A percentile compares a stretch with the other conserved stretches of the same genome.
phyloP scores from a whole-genome alignment of 108 stramenopile genomes.

The Cyclotella baltica region DNA sequence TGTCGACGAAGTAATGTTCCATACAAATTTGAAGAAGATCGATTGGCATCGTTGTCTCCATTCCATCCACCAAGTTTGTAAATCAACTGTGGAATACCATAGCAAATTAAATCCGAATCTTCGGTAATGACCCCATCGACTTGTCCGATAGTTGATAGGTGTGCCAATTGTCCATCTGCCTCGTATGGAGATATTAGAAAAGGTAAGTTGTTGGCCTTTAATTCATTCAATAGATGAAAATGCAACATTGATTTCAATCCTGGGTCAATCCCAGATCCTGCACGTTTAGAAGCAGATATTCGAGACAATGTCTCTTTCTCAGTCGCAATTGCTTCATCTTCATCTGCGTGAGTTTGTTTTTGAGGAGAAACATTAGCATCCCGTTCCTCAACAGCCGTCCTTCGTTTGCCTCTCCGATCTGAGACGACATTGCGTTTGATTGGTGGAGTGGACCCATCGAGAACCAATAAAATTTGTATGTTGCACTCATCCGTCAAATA shows the following conservation, averaged over 20 bases:
- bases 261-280: conserved; percentile 65
- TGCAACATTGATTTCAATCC: conserved; percentile 40
- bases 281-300: conserved; percentile 64
- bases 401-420: conserved; percentile 25
- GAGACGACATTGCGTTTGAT: conserved; percentile 54
- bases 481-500: conserved; percentile 50
- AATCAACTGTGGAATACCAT: conserved; percentile 77
- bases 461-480: conserved; percentile 70
- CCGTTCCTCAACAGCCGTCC: conserved; percentile 32
- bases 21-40: conserved; percentile 17
- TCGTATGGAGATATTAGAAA: conserved; percentile 97
- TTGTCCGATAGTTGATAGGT: conserved; percentile 61
- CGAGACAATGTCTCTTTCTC: conserved; percentile 39
- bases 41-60: conserved; percentile 52
- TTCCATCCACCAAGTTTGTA: conserved; percentile 87
- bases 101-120: conserved; percentile 94
- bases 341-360: conserved; percentile 21
- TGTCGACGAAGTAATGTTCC: conserved; percentile 52
- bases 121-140: conserved; percentile 95
- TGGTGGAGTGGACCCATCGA: conserved; percentile 84
- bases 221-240: conserved; percentile 40
- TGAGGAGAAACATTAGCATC: conserved; percentile 16
- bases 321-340: conserved; percentile 31
- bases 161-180: conserved; percentile 97
- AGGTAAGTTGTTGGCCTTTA: conserved; percentile 51